phyloP scores from a whole-genome alignment of 371 early-diverging fungal species.

The Mucor indicus region DNA sequence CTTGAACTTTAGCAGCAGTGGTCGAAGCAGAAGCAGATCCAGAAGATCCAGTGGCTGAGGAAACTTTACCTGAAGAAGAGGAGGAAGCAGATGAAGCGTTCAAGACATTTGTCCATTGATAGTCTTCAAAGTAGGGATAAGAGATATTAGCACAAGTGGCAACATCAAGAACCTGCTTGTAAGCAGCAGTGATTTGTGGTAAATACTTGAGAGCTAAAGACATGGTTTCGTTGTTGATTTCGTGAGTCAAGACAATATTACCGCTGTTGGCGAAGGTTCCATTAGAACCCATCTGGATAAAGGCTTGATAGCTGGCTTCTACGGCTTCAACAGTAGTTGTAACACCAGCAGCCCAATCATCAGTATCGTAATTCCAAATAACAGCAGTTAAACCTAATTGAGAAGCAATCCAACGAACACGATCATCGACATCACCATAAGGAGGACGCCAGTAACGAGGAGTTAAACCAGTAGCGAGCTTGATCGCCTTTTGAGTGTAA shows the following conservation, averaged over 20 bases:
- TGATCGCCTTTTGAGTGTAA: constrained; percentile 49
- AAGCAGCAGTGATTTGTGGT: constrained; percentile 32
- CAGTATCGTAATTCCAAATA: constrained; percentile 48
- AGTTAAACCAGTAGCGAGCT: constrained; percentile 50
- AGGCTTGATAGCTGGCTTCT: constrained; percentile 30
- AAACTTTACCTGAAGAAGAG: background rate
- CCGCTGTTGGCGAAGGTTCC: constrained; percentile 39
- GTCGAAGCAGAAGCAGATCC: constrained; percentile 19
- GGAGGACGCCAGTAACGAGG: constrained; percentile 57
- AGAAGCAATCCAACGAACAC: constrained; percentile 52
- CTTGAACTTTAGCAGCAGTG: no score
- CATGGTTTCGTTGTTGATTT: constrained; percentile 53
- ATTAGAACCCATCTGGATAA: constrained; percentile 39
- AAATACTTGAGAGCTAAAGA: constrained; percentile 33
- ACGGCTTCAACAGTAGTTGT: constrained; percentile 26
- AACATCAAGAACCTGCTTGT: constrained; percentile 43
- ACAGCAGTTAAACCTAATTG: constrained; percentile 46
- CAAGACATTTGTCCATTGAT: constrained; percentile 15
- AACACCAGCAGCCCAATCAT: constrained; percentile 43
- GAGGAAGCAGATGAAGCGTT: constrained; percentile 11
- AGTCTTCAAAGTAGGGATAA: constrained; percentile 43
- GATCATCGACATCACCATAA: constrained; percentile 52
- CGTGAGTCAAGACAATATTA: constrained; percentile 48
- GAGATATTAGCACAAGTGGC: constrained; percentile 51
- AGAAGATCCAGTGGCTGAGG: constrained; percentile 16